phyloP scores from a whole-genome alignment of 345 rosid species.

The Erysimum cheiranthoides region DNA sequence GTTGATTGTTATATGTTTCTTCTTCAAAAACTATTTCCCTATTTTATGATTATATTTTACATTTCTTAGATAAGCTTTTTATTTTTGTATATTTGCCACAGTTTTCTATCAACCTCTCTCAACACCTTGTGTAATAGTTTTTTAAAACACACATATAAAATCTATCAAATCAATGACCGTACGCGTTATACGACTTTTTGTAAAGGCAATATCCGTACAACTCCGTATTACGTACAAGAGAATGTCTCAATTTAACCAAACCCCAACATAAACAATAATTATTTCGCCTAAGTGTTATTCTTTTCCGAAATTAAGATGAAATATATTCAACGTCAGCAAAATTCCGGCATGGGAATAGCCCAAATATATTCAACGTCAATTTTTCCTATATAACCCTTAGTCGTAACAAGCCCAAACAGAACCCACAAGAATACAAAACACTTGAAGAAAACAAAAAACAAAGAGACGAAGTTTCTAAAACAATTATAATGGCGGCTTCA shows the following conservation, averaged over 20 bases:
- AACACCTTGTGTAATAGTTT: background rate
- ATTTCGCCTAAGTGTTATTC: no score
- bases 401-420: background rate
- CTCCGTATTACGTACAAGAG: slow-evolving; percentile 11
- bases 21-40: no score
- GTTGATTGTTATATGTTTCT: background rate
- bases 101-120: background rate
- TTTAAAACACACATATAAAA: no score
- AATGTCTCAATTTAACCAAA: slow-evolving; percentile 14
- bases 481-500: slow-evolving; percentile 12
- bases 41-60: background rate
- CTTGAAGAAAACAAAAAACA: background rate
- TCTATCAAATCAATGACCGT: background rate
- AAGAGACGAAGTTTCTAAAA: background rate
- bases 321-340: slow-evolving; percentile 13
- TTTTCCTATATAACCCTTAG: slow-evolving; percentile 2
- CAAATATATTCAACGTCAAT: background rate
- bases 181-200: slow-evolving; percentile 22
- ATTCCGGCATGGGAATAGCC: slow-evolving; percentile 23
- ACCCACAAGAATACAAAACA: background rate
- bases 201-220: slow-evolving; percentile 36
- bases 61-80: background rate
- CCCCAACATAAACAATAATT: background rate
- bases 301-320: no score
- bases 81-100: background rate